phyloP scores from a whole-genome alignment of 108 stramenopile genomes.

The Nitzschia sp. region DNA sequence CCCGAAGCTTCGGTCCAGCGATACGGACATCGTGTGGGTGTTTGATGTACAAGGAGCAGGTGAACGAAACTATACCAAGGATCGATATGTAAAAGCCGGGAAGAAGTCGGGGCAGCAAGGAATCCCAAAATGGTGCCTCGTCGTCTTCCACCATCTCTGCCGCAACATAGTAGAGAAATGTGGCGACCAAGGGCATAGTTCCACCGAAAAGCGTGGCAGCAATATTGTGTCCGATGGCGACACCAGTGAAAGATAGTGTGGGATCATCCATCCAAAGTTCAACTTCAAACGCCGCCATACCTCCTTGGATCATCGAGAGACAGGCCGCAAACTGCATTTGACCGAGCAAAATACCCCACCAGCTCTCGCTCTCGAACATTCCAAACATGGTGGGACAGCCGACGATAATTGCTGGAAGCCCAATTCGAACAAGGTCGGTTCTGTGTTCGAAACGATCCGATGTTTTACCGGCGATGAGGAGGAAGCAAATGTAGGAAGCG shows the following conservation, averaged over 20 bases:
- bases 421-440: constrained; percentile 60
- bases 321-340: constrained; percentile 52
- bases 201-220: constrained; percentile 62
- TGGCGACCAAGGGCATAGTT: constrained; percentile 68
- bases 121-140: constrained; percentile 24
- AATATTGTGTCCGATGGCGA: constrained; percentile 65
- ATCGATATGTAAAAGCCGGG: constrained; percentile 66
- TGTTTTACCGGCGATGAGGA: constrained; percentile 40
- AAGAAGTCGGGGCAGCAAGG: constrained; percentile 48
- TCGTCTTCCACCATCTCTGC: constrained; percentile 24
- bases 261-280: constrained; percentile 77
- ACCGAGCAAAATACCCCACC: constrained; percentile 49
- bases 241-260: constrained; percentile 65
- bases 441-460: constrained; percentile 63
- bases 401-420: constrained; percentile 55
- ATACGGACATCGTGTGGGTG: constrained; percentile 71
- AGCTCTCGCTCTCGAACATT: constrained; percentile 58
- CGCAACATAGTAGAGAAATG: constrained; percentile 55
- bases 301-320: constrained; percentile 55
- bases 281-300: constrained; percentile 69
- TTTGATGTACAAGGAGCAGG: constrained; percentile 35
- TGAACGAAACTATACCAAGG: constrained; percentile 38
- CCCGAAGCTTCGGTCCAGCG: constrained; percentile 41
- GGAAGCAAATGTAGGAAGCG: constrained; percentile 47
- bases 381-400: constrained; percentile 65